phyloP scores from a whole-genome alignment of 805 yeast species.

The Starmerella davenportii region DNA sequence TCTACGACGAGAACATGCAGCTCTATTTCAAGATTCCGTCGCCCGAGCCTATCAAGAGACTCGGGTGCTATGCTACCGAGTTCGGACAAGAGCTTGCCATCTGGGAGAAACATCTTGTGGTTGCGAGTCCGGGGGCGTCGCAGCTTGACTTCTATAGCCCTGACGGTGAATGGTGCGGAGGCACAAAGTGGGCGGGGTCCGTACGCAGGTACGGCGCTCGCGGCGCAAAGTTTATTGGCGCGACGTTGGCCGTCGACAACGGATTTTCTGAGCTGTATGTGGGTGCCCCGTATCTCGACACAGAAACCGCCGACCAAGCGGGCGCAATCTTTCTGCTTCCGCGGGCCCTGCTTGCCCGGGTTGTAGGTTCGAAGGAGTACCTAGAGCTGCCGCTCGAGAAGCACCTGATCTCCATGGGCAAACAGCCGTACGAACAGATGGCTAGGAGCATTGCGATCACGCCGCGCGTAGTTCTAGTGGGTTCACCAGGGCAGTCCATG shows the following conservation, averaged over 20 bases:
- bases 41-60: conserved; percentile 2
- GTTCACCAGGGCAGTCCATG: conserved; percentile 25
- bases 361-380: not conserved
- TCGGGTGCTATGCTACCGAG: conserved; percentile 15
- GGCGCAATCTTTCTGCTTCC: conserved; percentile 26
- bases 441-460: conserved; percentile 25
- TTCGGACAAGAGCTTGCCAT: conserved; percentile 30
- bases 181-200: conserved; percentile 20
- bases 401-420: conserved; percentile 4
- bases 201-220: conserved; percentile 22
- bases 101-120: conserved; percentile 26
- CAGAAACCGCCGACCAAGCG: conserved; percentile 19
- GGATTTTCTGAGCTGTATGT: conserved; percentile 26
- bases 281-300: conserved; percentile 29
- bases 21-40: conserved; percentile 1
- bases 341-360: conserved; percentile 17
- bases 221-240: conserved; percentile 32
- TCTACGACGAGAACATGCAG: conserved; percentile 6
- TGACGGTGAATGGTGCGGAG: conserved; percentile 15
- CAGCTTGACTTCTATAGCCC: conserved; percentile 25
- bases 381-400: not conserved
- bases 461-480: conserved; percentile 21
- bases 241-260: conserved; percentile 21
- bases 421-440: conserved; percentile 26
- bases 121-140: conserved; percentile 38